Conservation (phyloP, 2,329 filamentous ascomycete species). For the Corynespora cassiicola region DNA sequence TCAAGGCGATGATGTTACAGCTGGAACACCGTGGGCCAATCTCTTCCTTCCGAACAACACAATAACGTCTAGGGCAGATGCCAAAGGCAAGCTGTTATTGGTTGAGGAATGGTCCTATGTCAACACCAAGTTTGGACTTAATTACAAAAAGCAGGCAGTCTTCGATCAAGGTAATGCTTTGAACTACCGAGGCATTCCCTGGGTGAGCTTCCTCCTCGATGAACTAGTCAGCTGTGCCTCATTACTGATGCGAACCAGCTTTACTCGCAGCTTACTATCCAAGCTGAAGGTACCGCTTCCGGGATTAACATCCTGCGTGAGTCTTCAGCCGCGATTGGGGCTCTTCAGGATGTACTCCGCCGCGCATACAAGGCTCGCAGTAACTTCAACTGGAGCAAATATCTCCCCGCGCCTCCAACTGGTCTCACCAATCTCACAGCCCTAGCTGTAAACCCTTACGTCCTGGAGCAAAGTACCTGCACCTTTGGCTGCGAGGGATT, state of each 20-base stretch:
- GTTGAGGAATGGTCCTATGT: conserved; percentile 43
- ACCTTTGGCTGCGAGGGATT: conserved; percentile 39
- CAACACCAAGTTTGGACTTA: conserved; percentile 27
- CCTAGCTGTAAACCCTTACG: conserved; percentile 36
- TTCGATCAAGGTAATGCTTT: conserved; percentile 44
- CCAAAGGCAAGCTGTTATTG: conserved; percentile 37
- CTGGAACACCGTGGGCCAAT: conserved; percentile 41
- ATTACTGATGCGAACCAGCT: conserved; percentile 23
- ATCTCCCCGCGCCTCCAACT: conserved; percentile 25
- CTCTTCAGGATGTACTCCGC: conserved; percentile 26
- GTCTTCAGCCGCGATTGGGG: conserved; percentile 27
- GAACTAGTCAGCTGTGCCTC: neutral
- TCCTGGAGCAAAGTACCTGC: conserved; percentile 32
- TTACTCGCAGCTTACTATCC: conserved; percentile 35
- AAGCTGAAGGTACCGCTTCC: conserved; percentile 28
- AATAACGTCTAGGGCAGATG: conserved; percentile 31
- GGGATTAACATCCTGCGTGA: conserved; percentile 30
- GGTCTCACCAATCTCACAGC: conserved; percentile 26
- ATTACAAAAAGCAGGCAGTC: conserved; percentile 39
- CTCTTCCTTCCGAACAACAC: conserved; percentile 43
- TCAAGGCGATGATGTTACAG: conserved; percentile 26
- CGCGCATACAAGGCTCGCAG: conserved; percentile 30
- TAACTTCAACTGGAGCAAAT: conserved; percentile 38
- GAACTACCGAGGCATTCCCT: conserved; percentile 44
- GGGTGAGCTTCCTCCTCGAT: conserved; percentile 26